A percentile compares a stretch with the other conserved stretches of the same genome.
These are phyloP conservation scores for Wickerhamomyces rabaulensis DNA, from an alignment of 805 yeast genomes.

Conservation along the genomic window DNA sequence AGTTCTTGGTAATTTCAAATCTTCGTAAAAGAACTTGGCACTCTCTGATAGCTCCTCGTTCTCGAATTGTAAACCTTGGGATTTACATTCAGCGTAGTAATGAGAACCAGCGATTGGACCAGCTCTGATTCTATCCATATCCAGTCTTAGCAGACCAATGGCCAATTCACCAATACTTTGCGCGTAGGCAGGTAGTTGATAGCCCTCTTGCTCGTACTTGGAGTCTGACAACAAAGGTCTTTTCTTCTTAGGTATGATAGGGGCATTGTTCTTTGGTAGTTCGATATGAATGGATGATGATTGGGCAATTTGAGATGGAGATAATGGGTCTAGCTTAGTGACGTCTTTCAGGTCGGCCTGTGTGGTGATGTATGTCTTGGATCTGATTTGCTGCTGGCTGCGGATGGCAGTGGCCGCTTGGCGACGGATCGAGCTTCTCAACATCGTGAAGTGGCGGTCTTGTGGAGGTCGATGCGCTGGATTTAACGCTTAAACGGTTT, in stretches of 20 bases:
- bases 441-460: not conserved
- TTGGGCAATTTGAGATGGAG: slow-evolving; percentile 23
- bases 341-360: slow-evolving; percentile 3
- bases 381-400: slow-evolving; percentile 1
- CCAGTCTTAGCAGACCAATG: slow-evolving; percentile 58
- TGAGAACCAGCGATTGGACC: slow-evolving; percentile 92
- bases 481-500: no score
- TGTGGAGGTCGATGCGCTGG: no score
- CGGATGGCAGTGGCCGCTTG: not conserved
- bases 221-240: slow-evolving; percentile 32
- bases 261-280: slow-evolving; percentile 26
- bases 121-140: slow-evolving; percentile 88
- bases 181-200: slow-evolving; percentile 44
- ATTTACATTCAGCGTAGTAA: slow-evolving; percentile 82
- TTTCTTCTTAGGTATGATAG: slow-evolving; percentile 27
- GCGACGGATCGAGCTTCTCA: not conserved
- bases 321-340: slow-evolving; percentile 2
- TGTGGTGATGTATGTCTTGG: slow-evolving; percentile 2
- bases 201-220: slow-evolving; percentile 31
- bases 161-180: slow-evolving; percentile 60
- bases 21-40: slow-evolving; percentile 82
- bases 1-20: slow-evolving; percentile 75
- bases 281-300: slow-evolving; percentile 19
- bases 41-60: slow-evolving; percentile 64
- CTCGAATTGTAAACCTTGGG: slow-evolving; percentile 75